These are phyloP conservation scores for Daldinia concentrica DNA, from an alignment of 495 filamentous ascomycete genomes.

Conservation along the genomic window DNA sequence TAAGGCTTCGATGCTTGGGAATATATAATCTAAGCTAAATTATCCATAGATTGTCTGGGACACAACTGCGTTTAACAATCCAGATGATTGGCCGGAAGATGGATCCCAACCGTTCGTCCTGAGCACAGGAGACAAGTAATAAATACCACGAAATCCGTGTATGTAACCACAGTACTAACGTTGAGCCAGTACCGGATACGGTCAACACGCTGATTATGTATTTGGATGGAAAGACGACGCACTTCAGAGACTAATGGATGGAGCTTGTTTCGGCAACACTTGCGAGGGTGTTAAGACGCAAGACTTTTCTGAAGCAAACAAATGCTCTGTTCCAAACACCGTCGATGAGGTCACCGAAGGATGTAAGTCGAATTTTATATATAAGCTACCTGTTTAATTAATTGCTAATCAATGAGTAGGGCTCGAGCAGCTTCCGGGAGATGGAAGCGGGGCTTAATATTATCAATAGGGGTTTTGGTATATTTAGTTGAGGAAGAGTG, in stretches of 20 bases:
- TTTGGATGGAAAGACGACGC: conserved; percentile 57
- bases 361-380: conserved; percentile 42
- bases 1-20: neutral
- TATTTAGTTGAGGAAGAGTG: neutral
- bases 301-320: conserved; percentile 47
- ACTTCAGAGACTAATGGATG: conserved; percentile 56
- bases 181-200: conserved; percentile 48
- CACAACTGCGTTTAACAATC: conserved; percentile 53
- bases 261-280: conserved; percentile 51
- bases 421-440: conserved; percentile 37
- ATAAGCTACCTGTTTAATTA: neutral
- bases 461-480: neutral
- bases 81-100: conserved; percentile 51
- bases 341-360: conserved; percentile 54
- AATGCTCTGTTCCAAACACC: conserved; percentile 50
- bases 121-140: conserved; percentile 52
- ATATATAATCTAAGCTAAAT: neutral
- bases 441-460: conserved; percentile 34
- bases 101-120: conserved; percentile 55
- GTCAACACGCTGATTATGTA: conserved; percentile 58
- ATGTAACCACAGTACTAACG: neutral
- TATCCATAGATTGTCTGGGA: conserved; percentile 47
- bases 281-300: conserved; percentile 52
- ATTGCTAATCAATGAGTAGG: conserved; percentile 21
- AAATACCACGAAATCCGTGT: neutral